Evolutionary conservation across 2,329 filamentous ascomycete genomes (phyloP).

Genomic region (Colletotrichum limetticola): DNA sequence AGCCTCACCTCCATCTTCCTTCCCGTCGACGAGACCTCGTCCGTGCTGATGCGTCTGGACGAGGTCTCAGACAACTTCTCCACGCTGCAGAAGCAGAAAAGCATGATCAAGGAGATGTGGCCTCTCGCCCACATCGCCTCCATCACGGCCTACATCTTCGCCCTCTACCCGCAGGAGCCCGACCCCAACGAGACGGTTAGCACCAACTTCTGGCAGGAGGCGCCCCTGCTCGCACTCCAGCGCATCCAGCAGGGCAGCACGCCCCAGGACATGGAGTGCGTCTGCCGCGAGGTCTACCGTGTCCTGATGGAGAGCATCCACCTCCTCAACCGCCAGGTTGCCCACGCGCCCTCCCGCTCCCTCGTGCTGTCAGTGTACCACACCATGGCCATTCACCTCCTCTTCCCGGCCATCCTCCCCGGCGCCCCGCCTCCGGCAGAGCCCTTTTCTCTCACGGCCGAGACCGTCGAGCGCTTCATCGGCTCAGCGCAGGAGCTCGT

Average conservation of each 20-base stretch:
- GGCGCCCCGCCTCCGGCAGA: not conserved
- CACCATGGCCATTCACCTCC: conserved; percentile 46
- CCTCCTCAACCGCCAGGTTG: conserved; percentile 38
- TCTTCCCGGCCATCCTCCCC: conserved; percentile 42
- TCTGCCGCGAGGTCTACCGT: conserved; percentile 43
- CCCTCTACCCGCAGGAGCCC: conserved; percentile 38
- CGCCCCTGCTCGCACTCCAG: conserved; percentile 37
- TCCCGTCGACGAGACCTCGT: conserved; percentile 43
- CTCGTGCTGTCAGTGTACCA: conserved; percentile 46
- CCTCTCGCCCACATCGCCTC: conserved; percentile 47
- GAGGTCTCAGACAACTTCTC: conserved; percentile 50
- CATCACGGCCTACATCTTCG: conserved; percentile 44
- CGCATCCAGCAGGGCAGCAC: conserved; percentile 38
- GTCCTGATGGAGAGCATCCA: conserved; percentile 42
- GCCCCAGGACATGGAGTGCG: conserved; percentile 35
- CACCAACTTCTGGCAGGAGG: conserved; percentile 39
- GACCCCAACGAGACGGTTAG: conserved; percentile 30
- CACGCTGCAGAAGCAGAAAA: conserved; percentile 48
- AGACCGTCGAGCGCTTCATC: conserved; percentile 43
- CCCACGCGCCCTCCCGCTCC: conserved; percentile 39
- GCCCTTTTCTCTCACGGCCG: conserved; percentile 22
- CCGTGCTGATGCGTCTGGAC: conserved; percentile 46
- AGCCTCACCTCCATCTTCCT: conserved; percentile 42
- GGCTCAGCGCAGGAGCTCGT: conserved; percentile 43
- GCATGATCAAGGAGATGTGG: conserved; percentile 47